Conservation (phyloP, 106 monocot species). For the Cymbidium sinense region DNA sequence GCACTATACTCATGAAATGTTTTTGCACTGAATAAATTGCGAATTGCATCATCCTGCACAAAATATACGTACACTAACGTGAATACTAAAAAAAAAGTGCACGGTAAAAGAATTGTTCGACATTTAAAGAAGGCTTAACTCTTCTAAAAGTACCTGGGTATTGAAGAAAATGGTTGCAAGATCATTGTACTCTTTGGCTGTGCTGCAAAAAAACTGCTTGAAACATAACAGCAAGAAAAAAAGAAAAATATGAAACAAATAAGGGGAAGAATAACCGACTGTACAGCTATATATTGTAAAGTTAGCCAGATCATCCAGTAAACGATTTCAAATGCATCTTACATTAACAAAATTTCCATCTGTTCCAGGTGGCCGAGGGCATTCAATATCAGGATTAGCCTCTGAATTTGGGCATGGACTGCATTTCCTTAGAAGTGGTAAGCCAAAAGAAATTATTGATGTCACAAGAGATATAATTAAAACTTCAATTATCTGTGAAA, state of each 20-base stretch:
- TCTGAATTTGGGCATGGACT: conserved; percentile 79
- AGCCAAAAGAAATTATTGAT: conserved; percentile 82
- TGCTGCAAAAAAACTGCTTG: conserved; percentile 82
- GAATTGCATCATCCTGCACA: conserved; percentile 95
- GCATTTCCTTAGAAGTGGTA: conserved; percentile 89
- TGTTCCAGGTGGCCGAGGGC: conserved; percentile 87
- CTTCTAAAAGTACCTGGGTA: conserved; percentile 63
- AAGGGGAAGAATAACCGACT: neutral
- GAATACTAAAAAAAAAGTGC: neutral
- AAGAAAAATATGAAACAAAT: conserved; percentile 1
- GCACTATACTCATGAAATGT: conserved; percentile 98
- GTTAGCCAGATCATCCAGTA: neutral
- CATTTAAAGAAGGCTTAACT: neutral
- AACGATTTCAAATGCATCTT: conserved; percentile 10
- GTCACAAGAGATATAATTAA: conserved; percentile 84
- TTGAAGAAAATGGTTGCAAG: conserved; percentile 98
- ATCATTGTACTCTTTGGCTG: conserved; percentile 93
- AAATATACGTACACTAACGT: conserved; percentile 2
- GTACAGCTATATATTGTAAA: conserved; percentile 7
- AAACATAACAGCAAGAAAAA: neutral
- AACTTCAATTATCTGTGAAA: conserved; percentile 77
- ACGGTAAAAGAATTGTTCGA: neutral
- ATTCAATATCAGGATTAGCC: conserved; percentile 73
- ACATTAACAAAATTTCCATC: conserved; percentile 98
- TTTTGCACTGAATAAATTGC: conserved; percentile 98